These are phyloP conservation scores for Gossypium turneri DNA, from an alignment of 345 rosid species.

Conservation along the genomic window DNA sequence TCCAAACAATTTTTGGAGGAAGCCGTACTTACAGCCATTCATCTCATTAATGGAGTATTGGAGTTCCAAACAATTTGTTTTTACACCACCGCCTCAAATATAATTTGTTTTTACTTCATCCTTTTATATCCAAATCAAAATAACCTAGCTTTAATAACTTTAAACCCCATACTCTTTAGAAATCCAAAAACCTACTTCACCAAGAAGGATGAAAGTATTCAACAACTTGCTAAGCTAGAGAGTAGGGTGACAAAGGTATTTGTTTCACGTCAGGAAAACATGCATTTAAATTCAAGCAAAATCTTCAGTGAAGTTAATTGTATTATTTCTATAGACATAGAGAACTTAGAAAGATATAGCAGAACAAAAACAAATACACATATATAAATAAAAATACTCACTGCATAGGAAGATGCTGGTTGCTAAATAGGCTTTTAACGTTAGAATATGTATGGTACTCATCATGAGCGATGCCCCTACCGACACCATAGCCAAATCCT, in stretches of 20 bases:
- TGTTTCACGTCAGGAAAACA: neutral
- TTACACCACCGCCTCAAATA: neutral
- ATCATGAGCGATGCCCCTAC: slow-evolving; percentile 75
- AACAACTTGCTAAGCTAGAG: neutral
- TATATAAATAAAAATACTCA: slow-evolving; percentile 26
- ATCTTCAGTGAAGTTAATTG: neutral
- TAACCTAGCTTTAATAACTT: neutral
- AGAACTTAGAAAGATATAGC: neutral
- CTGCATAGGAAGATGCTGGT: slow-evolving; percentile 38
- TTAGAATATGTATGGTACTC: slow-evolving; percentile 42
- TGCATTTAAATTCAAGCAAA: neutral
- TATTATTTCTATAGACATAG: neutral
- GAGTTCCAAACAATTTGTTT: neutral
- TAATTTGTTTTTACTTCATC: neutral
- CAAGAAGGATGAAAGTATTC: neutral
- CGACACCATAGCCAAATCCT: slow-evolving; percentile 85
- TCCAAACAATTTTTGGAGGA: neutral
- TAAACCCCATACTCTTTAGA: neutral
- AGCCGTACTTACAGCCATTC: neutral
- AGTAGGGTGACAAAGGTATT: neutral
- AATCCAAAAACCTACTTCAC: neutral
- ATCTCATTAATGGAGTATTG: neutral
- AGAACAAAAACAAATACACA: neutral
- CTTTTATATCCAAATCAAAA: neutral
- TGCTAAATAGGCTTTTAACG: slow-evolving; percentile 37